Evolutionary conservation across 1,284 basidiomycete species (phyloP), one percentile per base, ranked within the genome.

Genomic region (Agaricales sp.): DNA sequence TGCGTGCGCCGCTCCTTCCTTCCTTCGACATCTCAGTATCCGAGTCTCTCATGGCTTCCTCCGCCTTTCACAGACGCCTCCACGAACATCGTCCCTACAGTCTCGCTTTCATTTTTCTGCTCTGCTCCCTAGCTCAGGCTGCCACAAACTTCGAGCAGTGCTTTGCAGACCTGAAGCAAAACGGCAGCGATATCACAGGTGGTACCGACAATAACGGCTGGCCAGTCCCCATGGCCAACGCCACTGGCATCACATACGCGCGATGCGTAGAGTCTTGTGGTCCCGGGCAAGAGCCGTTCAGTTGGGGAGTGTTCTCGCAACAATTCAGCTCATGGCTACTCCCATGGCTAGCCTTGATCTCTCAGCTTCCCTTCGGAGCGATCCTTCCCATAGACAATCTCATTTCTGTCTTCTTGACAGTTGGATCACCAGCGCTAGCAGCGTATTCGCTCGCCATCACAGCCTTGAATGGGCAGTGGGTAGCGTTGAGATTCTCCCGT

Each of bases 401-500:
- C 14, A 52, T 62, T 22, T 61, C 62, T 2, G 58, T 64, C 24
- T 19, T 67, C 1, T 57, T 67, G 4, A 61, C 63, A 0, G 55
- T 70, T 20, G 68, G 69, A 3, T 69, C 67, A 0, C 68, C 69
- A 4, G 60, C 61, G 1, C 55, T 69, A 2, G 69, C 67, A 2
- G 64, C 62, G 1, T 69, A 68, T 51, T 68, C 68, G 1, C 57
- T 68, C 4, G 59, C 58, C 2, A 49, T 69, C 19, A 69, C 69
- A 1, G 61, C 63, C 3, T 61, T 69, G 16, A 67, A 69, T 46
- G 57, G 59, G 1, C 58, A 62, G 16, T 69, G 65, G 63, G 55
- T 70, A 23, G 53, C 61, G 0, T 56, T 57, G 18, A 58, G 59
- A 2, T 67, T 71, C 46, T 47, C 55, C 2, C 52, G 49, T 6